Percentiles rank a stretch among this genome's conserved stretches.
Evolutionary conservation across 1,284 basidiomycete species (phyloP).

Genomic region (Moniliella sp.): DNA sequence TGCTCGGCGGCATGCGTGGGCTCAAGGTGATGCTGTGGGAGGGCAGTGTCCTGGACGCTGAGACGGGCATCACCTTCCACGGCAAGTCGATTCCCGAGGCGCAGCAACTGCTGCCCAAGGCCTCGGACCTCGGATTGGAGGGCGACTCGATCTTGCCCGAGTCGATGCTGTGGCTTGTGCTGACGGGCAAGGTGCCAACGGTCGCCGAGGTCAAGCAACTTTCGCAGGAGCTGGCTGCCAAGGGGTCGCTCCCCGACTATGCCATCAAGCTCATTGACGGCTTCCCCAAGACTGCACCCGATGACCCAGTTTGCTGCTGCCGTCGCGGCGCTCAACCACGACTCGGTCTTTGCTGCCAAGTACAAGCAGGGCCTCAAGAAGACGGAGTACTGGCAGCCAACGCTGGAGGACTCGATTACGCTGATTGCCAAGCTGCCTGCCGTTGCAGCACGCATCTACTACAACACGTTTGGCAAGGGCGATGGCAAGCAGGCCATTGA

Average conservation of each 20-base stretch:
- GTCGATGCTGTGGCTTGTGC: slow-evolving; percentile 34
- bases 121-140: slow-evolving; percentile 22
- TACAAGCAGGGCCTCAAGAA: slow-evolving; percentile 78
- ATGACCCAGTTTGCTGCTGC: slow-evolving; percentile 32
- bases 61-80: slow-evolving; percentile 33
- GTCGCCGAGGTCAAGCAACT: slow-evolving; percentile 25
- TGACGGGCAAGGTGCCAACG: slow-evolving; percentile 29
- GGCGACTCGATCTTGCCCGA: slow-evolving; percentile 33
- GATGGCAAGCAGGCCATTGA: slow-evolving; percentile 77
- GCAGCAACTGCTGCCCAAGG: slow-evolving; percentile 29
- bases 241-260: slow-evolving; percentile 25
- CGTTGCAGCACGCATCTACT: slow-evolving; percentile 65
- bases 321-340: slow-evolving; percentile 58
- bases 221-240: slow-evolving; percentile 22
- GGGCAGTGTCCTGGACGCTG: slow-evolving; percentile 30
- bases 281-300: slow-evolving; percentile 34
- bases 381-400: slow-evolving; percentile 88
- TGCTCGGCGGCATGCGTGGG: slow-evolving; percentile 32
- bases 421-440: slow-evolving; percentile 90
- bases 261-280: slow-evolving; percentile 32
- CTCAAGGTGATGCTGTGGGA: slow-evolving; percentile 34
- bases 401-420: slow-evolving; percentile 91
- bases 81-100: slow-evolving; percentile 29
- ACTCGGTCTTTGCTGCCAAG: slow-evolving; percentile 86
- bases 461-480: slow-evolving; percentile 59